These are phyloP conservation scores for Agrostemma githago DNA, from an alignment of 148 eudicot species.

Conservation along the genomic window DNA sequence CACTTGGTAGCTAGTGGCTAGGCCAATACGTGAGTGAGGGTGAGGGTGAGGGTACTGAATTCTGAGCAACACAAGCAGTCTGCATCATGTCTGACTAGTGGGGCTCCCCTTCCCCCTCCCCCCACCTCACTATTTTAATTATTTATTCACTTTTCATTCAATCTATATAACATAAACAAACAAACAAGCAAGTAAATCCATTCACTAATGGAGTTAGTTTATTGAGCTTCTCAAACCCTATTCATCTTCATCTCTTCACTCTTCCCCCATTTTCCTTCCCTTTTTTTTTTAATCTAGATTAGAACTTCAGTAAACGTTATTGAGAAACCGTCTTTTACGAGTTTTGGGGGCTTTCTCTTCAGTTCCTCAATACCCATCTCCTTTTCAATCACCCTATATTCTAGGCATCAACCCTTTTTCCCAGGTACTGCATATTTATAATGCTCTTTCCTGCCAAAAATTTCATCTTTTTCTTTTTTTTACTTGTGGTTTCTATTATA, in stretches of 20 bases:
- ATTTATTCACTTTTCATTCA: not conserved
- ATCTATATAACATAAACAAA: not conserved
- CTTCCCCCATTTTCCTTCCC: not conserved
- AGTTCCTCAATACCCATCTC: not conserved
- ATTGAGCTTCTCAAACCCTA: not conserved
- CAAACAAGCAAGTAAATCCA: not conserved
- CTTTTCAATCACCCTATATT: not conserved
- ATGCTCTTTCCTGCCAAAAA: not conserved
- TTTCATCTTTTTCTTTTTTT: not conserved
- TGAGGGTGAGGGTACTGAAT: no score
- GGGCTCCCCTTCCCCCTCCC: not conserved
- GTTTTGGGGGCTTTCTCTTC: not conserved
- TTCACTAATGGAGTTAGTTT: not conserved
- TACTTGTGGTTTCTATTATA: not conserved
- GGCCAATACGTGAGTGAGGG: no score
- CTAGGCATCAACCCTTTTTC: not conserved
- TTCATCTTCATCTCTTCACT: conserved; percentile 12
- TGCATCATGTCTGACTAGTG: not conserved
- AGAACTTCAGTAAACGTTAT: no score
- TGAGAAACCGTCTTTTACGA: no score
- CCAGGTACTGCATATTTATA: conserved; percentile 1
- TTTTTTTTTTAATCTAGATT: no score
- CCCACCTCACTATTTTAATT: not conserved
- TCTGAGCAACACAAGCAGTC: no score
- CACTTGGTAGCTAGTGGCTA: no score